Evolutionary conservation across 1,284 basidiomycete genomes (phyloP), one percentile per base, ranked within the genome.

Genomic region (Cryptococcus sp.): DNA sequence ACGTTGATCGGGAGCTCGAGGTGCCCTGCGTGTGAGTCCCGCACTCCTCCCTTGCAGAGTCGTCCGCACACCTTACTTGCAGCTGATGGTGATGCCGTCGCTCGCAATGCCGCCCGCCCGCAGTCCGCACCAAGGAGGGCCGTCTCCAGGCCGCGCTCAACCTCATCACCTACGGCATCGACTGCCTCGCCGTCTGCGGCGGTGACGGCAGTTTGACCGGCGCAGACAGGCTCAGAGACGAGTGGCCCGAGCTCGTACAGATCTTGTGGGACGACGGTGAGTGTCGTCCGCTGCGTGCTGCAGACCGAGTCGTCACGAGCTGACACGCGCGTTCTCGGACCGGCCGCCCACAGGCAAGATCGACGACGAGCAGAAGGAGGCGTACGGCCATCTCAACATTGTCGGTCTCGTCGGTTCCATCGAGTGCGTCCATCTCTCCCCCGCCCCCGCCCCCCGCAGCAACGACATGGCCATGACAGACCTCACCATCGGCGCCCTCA

Each of bases 381-480:
- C 80, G 9, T 87, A 94, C 70, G 80, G 84, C 7, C 89, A 97
- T 67, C 86, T 99, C 65, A 91, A 87, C 78, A 97, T 99, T 68
- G 95, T 94, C 65, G 95, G 96, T 43, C 85, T 98, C 24, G 95
- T 98, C 51, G 95, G 95, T 44, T 95, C 91, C 4, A 98, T 99
- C 75, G 95, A 98, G 72, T 75, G 56, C 57, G 77, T 70, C n/a
- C n/a, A n/a, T n/a, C n/a, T n/a, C 28, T 33, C 28, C 28, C 28
- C 28, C 9, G 5, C n/a, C n/a, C n/a, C n/a, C n/a, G n/a, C n/a
- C 46, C 50, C 53, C 62, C 61, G 16, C 56, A 76, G 75, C 80
- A 98, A 98, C 72, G 96, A 98, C 77, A 96, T 98, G 92, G 88
- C 90, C 21, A 83, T 96, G 83, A 98, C 95, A 28, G 94, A 98